Base-by-base conservation (phyloP, 805 yeast genomes). In the Starmerella floricola region DNA sequence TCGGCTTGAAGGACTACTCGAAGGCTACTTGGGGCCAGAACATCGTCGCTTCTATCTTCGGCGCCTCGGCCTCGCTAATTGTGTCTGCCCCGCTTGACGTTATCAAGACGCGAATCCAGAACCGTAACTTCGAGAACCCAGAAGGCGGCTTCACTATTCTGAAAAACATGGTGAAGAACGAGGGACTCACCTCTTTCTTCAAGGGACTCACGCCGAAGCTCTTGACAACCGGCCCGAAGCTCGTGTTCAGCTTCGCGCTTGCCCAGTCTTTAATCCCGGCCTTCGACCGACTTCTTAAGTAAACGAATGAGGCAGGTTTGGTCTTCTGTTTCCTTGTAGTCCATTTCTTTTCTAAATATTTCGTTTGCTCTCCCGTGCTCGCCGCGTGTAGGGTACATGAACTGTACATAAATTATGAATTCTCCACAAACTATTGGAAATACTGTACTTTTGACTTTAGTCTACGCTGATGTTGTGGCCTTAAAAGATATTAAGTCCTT, bases 201-300 rank as follows among this genome's bases (percentile, higher is more conserved):
- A 88, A 88, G 68, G 98, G 98, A 34, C 74, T 91, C 59, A 83
- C 94, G 46, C 98, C 98, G 48, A 91, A 91, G 66, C 73, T 91
- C 59, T 73, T 91, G 63, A 91, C 98, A 37, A 87, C 98, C 28
- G 98, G 98, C 53, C 98, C 98, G 42, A 91, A 91, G 69, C 74
- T 91, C 57, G 98, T 91, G 41, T 91, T 91, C 63, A 84, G 95
- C n/a, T 88, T 88, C 60, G 98, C 98, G 8, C 68, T 88, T 62
- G 98, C 98, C 34, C 98, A 88, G 69, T 73, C 95, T 31, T 75
- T 91, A 68, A 91, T 91, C 54, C 98, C 98, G 47, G 94, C 94
- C 47, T 86, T 87, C 56, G 98, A 91, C 63, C 76, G 76, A 53
- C 53, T 79, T 44, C 62, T 84, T 51, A 66, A 49, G 24, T 35